phyloP scores from a whole-genome alignment of 1,139 yeast species.

The Arxiozyma bovina region DNA sequence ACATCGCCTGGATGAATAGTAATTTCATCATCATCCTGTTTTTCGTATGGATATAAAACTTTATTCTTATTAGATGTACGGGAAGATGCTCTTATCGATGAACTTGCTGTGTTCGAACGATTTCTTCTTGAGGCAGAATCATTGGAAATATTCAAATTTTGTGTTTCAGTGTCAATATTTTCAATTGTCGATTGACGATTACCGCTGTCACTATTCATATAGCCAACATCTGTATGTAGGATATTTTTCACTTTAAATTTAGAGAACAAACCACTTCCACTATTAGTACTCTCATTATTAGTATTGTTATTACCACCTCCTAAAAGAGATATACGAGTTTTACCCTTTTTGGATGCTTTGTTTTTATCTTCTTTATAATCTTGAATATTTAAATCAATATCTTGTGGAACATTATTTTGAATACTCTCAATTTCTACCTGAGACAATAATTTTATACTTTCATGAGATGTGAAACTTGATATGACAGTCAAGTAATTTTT shows the following conservation, averaged over 20 bases:
- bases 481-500: constrained; percentile 47
- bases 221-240: constrained; percentile 1
- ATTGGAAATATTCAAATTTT: constrained; percentile 2
- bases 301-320: background rate
- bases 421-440: constrained; percentile 89
- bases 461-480: constrained; percentile 61
- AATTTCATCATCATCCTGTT: constrained; percentile 71
- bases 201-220: constrained; percentile 6
- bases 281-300: background rate
- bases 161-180: background rate
- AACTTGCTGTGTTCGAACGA: constrained; percentile 13
- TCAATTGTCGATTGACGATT: background rate
- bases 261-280: background rate
- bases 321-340: constrained; percentile 32
- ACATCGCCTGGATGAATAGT: constrained; percentile 53
- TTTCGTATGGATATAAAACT: constrained; percentile 61
- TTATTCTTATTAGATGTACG: constrained; percentile 31
- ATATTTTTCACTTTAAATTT: background rate
- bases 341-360: constrained; percentile 49
- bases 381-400: constrained; percentile 32
- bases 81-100: background rate
- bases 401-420: constrained; percentile 51
- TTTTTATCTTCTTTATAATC: constrained; percentile 41
- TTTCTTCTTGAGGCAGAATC: constrained; percentile 14
- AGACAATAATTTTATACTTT: constrained; percentile 58